Base-by-base conservation (phyloP, 176 grass and related monocot species). In the Eremochloa ophiuroides region DNA sequence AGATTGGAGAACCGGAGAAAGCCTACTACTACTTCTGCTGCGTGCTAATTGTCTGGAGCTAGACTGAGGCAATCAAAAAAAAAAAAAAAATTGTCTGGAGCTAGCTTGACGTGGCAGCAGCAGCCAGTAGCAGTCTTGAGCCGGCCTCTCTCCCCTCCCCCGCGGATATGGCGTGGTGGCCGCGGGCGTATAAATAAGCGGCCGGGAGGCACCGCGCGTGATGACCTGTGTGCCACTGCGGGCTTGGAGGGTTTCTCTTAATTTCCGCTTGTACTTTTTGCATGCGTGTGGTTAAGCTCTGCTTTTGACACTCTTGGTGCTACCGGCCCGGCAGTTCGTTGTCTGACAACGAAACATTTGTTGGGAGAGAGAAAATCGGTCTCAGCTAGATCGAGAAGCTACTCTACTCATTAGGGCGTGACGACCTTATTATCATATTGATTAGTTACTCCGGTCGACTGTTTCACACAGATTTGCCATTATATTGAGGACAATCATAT, bases 221-320 rank as follows among this genome's bases (percentile, higher is more conserved):
- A 38, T 35, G 50, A 62, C 26, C 39, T 44, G 56, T 29, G 74
- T 16, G 44, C n/a, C n/a, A 35, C 48, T n/a, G n/a, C n/a, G n/a
- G 25, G 8, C 58, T 42, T 76, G 48, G 55, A 77, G 38, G 63
- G 11, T 76, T 16, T 7, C 47, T 41, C 44, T 67, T 75, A 17
- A 84, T 77, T 68, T 35, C 44, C 58, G 9, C 28, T 35, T 69
- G 82, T 69, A 69, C 27, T 69, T 70, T 70, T 84, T 77, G 22
- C 50, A 37, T 48, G 48, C 11, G 64, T 47, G 73, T 16, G 50
- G 62, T 69, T 69, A 47, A 34, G 50, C 53, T 11, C 39, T 43
- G 35, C 50, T 59, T 46, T 77, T 70, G 74, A 61, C 37, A 8
- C 65, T 37, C 65, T 47, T 15, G 14, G 66, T 30, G 38, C 38